phyloP scores from a whole-genome alignment of 352 stramenopile genomes.

The Phytopythium litorale region DNA sequence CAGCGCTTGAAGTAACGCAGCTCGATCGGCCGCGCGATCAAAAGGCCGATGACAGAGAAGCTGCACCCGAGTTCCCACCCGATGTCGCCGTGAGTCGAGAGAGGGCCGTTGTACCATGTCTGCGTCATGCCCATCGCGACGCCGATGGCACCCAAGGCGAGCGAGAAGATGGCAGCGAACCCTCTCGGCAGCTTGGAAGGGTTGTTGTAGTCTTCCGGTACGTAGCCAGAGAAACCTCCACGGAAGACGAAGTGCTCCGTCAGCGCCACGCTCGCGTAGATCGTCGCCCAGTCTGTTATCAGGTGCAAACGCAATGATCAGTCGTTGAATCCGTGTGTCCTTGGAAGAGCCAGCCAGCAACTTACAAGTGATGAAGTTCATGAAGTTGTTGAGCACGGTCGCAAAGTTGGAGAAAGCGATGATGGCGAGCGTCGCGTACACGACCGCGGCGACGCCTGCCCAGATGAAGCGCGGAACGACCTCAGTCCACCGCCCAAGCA shows the following conservation, averaged over 20 bases:
- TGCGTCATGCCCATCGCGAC: conserved; percentile 36
- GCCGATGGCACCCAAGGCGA: conserved; percentile 19
- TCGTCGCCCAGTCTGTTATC: conserved; percentile 21
- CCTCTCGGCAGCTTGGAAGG: conserved; percentile 27
- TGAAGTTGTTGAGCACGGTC: conserved; percentile 40
- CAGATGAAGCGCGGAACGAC: conserved; percentile 27
- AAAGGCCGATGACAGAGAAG: conserved; percentile 23
- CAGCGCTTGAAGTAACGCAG: conserved; percentile 21
- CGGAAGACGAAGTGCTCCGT: conserved; percentile 36
- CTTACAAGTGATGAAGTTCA: conserved; percentile 40
- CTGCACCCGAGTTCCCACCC: conserved; percentile 29
- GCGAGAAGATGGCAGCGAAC: conserved; percentile 32
- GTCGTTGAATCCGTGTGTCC: background rate
- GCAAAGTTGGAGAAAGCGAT: conserved; percentile 34
- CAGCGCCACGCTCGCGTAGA: conserved; percentile 26
- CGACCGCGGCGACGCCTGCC: conserved; percentile 26
- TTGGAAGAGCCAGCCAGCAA: background rate
- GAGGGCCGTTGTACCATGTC: conserved; percentile 29
- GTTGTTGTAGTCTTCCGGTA: conserved; percentile 32
- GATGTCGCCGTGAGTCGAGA: conserved; percentile 22
- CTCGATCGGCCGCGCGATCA: conserved; percentile 29
- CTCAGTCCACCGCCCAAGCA: conserved; percentile 27
- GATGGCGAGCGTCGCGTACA: conserved; percentile 30
- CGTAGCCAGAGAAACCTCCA: conserved; percentile 28
- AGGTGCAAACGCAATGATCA: background rate